Conservation (phyloP, 2,329 filamentous ascomycete species). For the Penicillium sp. region DNA sequence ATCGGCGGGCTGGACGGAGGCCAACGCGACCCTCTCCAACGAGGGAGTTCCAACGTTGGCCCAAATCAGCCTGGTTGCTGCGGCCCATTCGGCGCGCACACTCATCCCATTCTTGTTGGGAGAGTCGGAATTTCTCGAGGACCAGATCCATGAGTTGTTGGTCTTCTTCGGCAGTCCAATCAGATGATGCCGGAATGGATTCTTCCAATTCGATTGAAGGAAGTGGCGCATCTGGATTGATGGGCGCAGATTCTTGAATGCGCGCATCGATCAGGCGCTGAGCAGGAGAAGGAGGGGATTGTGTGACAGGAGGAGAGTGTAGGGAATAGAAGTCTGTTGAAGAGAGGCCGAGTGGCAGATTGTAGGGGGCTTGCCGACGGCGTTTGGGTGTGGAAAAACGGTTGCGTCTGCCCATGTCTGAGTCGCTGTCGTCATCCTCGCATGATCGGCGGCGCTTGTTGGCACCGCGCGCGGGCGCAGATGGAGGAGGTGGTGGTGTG, state of each 20-base stretch:
- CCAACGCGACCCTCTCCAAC: slow-evolving; percentile 46
- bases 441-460: slow-evolving; percentile 42
- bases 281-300: slow-evolving; percentile 31
- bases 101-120: slow-evolving; percentile 46
- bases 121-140: slow-evolving; percentile 45
- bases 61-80: slow-evolving; percentile 41
- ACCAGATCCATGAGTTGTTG: slow-evolving; percentile 44
- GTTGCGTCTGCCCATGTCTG: slow-evolving; percentile 13
- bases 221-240: slow-evolving; percentile 34
- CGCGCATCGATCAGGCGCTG: slow-evolving; percentile 8
- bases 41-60: slow-evolving; percentile 44
- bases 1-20: slow-evolving; percentile 34
- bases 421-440: slow-evolving; percentile 21
- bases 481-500: slow-evolving; percentile 24
- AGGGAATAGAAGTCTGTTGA: slow-evolving; percentile 47
- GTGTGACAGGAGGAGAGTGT: slow-evolving; percentile 33
- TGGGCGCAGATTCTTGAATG: slow-evolving; percentile 14
- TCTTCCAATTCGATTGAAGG: slow-evolving; percentile 37
- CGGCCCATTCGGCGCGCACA: slow-evolving; percentile 44
- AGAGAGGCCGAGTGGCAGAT: slow-evolving; percentile 47
- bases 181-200: slow-evolving; percentile 10
- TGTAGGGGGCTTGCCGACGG: slow-evolving; percentile 40
- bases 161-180: slow-evolving; percentile 45
- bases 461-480: slow-evolving; percentile 32
- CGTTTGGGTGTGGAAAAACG: slow-evolving; percentile 48